These are phyloP conservation scores for Oenanthe javanica DNA, from an alignment of 140 eudicot genomes.

Conservation along the genomic window DNA sequence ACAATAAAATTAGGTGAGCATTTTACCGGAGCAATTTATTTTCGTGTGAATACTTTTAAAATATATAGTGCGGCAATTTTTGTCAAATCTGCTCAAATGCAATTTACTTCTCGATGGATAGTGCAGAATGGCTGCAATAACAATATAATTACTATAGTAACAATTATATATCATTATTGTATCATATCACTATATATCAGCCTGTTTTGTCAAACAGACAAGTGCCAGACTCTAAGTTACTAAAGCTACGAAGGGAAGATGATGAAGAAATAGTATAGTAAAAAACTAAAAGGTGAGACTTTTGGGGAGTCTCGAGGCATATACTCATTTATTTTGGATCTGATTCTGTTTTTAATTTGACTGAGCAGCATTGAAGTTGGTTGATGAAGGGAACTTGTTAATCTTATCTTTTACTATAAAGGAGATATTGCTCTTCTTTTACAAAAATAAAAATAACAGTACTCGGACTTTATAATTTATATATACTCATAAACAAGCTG, in stretches of 20 bases:
- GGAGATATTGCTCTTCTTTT: background rate
- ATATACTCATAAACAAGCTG: too few species aligned
- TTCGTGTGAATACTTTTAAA: background rate
- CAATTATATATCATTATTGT: background rate
- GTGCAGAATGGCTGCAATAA: background rate
- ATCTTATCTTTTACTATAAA: background rate
- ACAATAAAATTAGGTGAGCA: background rate
- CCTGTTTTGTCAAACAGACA: too few species aligned
- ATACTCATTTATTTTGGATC: constrained; percentile 1
- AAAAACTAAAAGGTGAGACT: background rate
- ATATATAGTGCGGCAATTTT: background rate
- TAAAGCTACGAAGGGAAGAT: background rate
- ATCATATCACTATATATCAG: background rate
- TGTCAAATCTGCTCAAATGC: background rate
- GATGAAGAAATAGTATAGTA: background rate
- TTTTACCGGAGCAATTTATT: background rate
- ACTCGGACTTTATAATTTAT: too few species aligned
- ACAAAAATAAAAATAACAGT: too few species aligned
- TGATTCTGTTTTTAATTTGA: constrained; percentile 5
- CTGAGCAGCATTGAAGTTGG: constrained; percentile 1
- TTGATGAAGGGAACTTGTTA: background rate
- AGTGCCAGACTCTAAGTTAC: too few species aligned
- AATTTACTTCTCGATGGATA: background rate
- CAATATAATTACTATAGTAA: background rate
- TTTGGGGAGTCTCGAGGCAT: constrained; percentile 3